These are phyloP conservation scores for Gleditsia sinensis DNA, from an alignment of 306 rosid genomes.

Conservation along the genomic window DNA sequence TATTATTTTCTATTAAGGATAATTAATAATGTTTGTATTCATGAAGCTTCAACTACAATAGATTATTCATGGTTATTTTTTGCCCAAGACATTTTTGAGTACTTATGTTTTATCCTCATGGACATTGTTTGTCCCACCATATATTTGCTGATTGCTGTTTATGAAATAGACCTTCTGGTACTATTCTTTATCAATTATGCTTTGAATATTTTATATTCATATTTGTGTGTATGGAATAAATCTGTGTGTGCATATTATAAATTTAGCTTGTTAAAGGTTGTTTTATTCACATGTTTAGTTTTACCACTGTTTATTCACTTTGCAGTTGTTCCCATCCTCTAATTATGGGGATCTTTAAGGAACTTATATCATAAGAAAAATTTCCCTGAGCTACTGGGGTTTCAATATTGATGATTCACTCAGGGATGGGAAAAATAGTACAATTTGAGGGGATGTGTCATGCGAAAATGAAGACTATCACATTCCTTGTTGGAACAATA, in stretches of 20 bases:
- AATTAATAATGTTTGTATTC: neutral
- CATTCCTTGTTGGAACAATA: neutral
- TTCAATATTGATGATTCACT: neutral
- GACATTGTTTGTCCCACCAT: neutral
- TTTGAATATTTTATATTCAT: neutral
- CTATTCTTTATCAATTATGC: neutral
- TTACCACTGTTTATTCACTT: slow-evolving; percentile 20
- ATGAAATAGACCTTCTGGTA: neutral
- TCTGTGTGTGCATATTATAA: neutral
- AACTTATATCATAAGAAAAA: neutral
- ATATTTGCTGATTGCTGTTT: neutral
- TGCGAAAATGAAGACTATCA: slow-evolving; percentile 1
- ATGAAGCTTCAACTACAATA: slow-evolving; percentile 14
- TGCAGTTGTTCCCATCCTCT: neutral
- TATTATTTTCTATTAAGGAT: slow-evolving; percentile 4
- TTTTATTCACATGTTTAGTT: neutral
- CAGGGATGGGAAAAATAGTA: neutral
- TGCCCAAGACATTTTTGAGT: neutral
- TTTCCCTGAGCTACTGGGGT: neutral
- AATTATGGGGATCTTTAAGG: neutral
- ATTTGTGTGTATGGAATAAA: neutral
- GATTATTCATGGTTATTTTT: neutral
- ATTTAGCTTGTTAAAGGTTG: neutral
- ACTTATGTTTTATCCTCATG: neutral
- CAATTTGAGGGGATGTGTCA: neutral